phyloP scores from a whole-genome alignment of 495 filamentous ascomycete genomes.

The Trichocladium antarcticum region DNA sequence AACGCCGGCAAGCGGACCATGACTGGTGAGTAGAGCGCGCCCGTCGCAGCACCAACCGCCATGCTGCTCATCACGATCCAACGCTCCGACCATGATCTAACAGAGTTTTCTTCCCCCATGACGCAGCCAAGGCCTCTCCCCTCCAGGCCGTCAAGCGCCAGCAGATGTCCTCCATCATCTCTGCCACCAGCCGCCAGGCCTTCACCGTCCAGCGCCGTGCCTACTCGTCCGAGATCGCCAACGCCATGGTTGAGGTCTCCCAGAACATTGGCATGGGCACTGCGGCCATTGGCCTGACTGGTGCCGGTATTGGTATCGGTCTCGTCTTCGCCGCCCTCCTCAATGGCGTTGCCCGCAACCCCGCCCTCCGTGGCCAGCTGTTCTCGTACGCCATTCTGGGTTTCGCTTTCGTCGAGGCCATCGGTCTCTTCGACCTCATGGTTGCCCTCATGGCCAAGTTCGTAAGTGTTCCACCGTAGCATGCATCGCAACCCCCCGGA shows the following conservation, averaged over 20 bases:
- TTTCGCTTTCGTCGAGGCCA: conserved; percentile 90
- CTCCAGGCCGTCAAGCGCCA: conserved; percentile 58
- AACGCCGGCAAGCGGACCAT: conserved; percentile 59
- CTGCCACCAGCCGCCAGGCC: conserved; percentile 51
- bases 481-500: background rate
- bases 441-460: conserved; percentile 81
- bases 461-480: conserved; percentile 32
- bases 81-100: conserved; percentile 8
- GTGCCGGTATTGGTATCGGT: conserved; percentile 89
- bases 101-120: conserved; percentile 3
- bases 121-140: conserved; percentile 36
- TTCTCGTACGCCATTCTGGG: conserved; percentile 90
- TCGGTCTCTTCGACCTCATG: conserved; percentile 88
- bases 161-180: conserved; percentile 53
- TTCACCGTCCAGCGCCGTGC: conserved; percentile 55
- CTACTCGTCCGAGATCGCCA: conserved; percentile 72
- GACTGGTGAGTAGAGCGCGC: conserved; percentile 37
- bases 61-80: background rate
- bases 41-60: background rate
- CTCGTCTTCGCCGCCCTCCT: conserved; percentile 81
- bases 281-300: conserved; percentile 78
- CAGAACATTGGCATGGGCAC: conserved; percentile 80
- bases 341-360: conserved; percentile 77
- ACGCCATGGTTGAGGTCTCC: conserved; percentile 77
- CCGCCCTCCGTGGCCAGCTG: conserved; percentile 76